Percentiles rank a stretch among this genome's conserved stretches.
phyloP scores from a whole-genome alignment of 2,329 filamentous ascomycete species.

The Zymoseptoria tritici region DNA sequence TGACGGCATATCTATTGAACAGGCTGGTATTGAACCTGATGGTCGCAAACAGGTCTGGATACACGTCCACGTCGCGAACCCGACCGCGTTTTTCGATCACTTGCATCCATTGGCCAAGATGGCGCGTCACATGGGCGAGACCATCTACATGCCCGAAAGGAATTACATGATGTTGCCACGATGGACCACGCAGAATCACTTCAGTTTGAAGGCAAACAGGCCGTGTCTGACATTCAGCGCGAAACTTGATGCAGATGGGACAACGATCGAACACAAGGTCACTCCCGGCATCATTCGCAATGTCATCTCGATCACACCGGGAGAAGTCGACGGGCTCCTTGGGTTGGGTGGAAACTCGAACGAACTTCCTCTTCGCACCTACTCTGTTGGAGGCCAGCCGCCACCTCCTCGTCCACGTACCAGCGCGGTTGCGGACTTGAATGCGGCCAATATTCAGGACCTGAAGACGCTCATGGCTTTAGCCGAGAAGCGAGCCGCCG shows the following conservation, averaged over 20 bases:
- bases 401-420: conserved; percentile 13
- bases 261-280: conserved; percentile 49
- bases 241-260: conserved; percentile 44
- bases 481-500: conserved; percentile 26
- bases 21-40: conserved; percentile 18
- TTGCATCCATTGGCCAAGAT: conserved; percentile 52
- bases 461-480: conserved; percentile 32
- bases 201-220: conserved; percentile 48
- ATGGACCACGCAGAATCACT: conserved; percentile 41
- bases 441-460: conserved; percentile 24
- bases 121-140: conserved; percentile 52
- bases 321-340: conserved; percentile 24
- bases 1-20: conserved; percentile 67
- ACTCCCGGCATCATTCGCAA: conserved; percentile 48
- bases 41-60: conserved; percentile 58
- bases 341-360: conserved; percentile 5
- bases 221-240: conserved; percentile 56
- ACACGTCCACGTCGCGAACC: conserved; percentile 72
- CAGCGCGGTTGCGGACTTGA: conserved; percentile 17
- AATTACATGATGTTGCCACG: conserved; percentile 51
- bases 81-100: conserved; percentile 60
- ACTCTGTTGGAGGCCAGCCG: conserved; percentile 30
- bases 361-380: conserved; percentile 5
- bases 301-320: conserved; percentile 46
- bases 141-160: conserved; percentile 51